Evolutionary conservation across 768 basidiomycete species (phyloP).

Genomic region (Cystofilobasidium capitatum): DNA sequence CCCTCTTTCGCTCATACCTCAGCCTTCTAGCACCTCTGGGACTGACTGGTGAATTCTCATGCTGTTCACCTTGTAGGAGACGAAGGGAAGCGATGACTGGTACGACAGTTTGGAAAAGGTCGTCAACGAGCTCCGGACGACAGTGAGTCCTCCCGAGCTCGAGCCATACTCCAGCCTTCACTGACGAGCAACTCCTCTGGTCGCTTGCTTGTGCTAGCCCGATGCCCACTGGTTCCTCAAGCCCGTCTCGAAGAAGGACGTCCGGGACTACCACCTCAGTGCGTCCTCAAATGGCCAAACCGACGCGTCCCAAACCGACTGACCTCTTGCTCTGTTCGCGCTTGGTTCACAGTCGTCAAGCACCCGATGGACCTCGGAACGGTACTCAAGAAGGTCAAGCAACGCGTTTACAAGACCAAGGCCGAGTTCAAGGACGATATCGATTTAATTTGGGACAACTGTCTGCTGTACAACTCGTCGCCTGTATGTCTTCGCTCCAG

Average conservation of each 20-base stretch:
- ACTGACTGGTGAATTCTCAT: background rate
- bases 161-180: background rate
- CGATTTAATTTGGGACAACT: constrained; percentile 94
- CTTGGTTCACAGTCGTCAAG: constrained; percentile 62
- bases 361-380: constrained; percentile 93
- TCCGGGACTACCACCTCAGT: constrained; percentile 90
- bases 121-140: constrained; percentile 65
- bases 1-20: constrained; percentile 23
- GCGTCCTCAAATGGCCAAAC: constrained; percentile 35
- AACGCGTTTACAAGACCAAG: constrained; percentile 84
- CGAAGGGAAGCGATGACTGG: constrained; percentile 67
- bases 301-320: background rate
- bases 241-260: constrained; percentile 80
- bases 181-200: constrained; percentile 27
- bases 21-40: background rate
- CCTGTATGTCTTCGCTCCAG: constrained; percentile 53
- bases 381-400: constrained; percentile 86
- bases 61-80: constrained; percentile 30
- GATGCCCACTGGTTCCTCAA: constrained; percentile 84
- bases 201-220: constrained; percentile 49
- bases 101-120: constrained; percentile 88
- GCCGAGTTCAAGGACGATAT: constrained; percentile 87
- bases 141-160: constrained; percentile 48
- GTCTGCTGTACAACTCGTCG: constrained; percentile 79
- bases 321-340: constrained; percentile 43